These are phyloP conservation scores for Chenopodium quinoa DNA, from an alignment of 148 eudicot genomes.

Conservation along the genomic window DNA sequence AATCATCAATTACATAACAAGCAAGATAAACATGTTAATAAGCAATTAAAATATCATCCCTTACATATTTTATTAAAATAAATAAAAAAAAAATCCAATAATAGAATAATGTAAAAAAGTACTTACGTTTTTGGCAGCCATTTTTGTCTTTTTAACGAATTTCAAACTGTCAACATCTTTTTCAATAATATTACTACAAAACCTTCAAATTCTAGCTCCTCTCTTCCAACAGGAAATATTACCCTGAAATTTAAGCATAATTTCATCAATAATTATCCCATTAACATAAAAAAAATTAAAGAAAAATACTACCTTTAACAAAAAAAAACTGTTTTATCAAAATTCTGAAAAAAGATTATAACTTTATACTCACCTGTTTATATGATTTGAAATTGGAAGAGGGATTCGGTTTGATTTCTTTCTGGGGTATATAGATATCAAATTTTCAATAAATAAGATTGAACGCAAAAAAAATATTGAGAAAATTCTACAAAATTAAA, in stretches of 20 bases:
- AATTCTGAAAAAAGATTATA: slow-evolving; percentile 1
- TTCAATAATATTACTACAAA: slow-evolving; percentile 1
- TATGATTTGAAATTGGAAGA: not conserved
- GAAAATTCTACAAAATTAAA: not conserved
- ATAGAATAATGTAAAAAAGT: not conserved
- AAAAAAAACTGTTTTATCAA: not conserved
- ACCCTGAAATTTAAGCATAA: not conserved
- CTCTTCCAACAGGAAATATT: not conserved
- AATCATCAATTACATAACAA: too few relatives aligned
- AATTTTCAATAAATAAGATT: not conserved
- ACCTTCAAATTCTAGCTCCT: not conserved
- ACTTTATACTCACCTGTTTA: slow-evolving; percentile 8
- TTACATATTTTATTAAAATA: too few relatives aligned
- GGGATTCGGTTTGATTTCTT: not conserved
- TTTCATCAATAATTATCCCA: not conserved
- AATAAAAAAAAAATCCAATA: not conserved
- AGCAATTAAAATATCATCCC: not conserved
- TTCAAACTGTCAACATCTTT: slow-evolving; percentile 10
- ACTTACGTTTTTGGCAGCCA: slow-evolving; percentile 31
- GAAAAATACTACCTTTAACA: not conserved
- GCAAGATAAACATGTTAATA: not conserved
- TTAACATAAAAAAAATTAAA: not conserved
- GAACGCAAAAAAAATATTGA: not conserved
- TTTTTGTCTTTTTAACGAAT: slow-evolving; percentile 6
- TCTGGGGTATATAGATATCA: too few relatives aligned